Evolutionary conservation across 345 rosid species (phyloP).

Genomic region (Cardamine occulta): DNA sequence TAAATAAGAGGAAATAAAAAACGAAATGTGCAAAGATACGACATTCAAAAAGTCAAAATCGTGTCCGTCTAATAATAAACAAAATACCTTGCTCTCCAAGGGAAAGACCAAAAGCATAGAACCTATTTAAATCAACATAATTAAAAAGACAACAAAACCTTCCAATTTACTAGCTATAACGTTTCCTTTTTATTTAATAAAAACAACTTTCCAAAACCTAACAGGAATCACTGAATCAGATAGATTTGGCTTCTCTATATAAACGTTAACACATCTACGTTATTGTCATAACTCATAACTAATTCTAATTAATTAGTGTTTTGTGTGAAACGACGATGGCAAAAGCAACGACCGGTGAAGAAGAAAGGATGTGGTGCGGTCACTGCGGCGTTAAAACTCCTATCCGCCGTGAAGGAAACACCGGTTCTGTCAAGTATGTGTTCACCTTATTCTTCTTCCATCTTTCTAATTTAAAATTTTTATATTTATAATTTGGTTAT

Average conservation of each 20-base stretch:
- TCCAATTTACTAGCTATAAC: neutral
- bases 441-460: neutral
- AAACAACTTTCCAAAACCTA: constrained; percentile 4
- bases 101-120: neutral
- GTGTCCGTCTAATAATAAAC: neutral
- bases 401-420: constrained; percentile 26
- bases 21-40: neutral
- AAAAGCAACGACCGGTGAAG: constrained; percentile 2
- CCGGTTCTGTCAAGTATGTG: constrained; percentile 33
- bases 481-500: neutral
- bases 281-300: neutral
- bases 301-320: neutral
- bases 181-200: neutral
- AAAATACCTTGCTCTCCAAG: constrained; percentile 25
- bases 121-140: neutral
- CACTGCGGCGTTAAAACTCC: constrained; percentile 37
- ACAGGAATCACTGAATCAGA: neutral
- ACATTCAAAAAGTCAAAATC: neutral
- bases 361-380: constrained; percentile 36
- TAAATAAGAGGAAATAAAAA: neutral
- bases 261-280: neutral
- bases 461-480: neutral
- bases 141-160: neutral
- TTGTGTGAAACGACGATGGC: constrained; percentile 18
- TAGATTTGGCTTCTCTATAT: neutral